Evolutionary conservation across 176 grass and related monocot species (phyloP).

Genomic region (Microstegium vimineum): DNA sequence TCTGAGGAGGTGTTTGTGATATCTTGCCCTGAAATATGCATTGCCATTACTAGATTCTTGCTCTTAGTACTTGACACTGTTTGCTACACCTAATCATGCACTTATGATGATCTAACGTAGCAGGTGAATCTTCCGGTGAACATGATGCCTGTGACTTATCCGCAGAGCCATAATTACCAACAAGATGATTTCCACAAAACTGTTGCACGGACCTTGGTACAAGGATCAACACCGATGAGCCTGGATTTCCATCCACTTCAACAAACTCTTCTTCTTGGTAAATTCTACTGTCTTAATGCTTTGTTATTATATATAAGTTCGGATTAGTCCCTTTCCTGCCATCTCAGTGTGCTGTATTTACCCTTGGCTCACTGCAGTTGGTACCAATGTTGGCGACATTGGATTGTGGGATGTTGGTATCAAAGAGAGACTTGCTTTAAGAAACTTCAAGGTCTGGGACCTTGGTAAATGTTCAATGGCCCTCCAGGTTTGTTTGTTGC

Average conservation of each 20-base stretch:
- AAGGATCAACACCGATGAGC: conserved; percentile 93
- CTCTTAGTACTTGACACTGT: not conserved
- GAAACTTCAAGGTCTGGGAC: conserved; percentile 98
- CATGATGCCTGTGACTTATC: conserved; percentile 72
- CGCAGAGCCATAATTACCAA: conserved; percentile 78
- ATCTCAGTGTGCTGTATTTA: conserved; percentile 23
- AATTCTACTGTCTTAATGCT: not conserved
- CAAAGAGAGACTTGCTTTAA: conserved; percentile 70
- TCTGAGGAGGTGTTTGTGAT: conserved; percentile 74
- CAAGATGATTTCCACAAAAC: conserved; percentile 92
- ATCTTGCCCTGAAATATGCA: conserved; percentile 9
- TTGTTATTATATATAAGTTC: conserved; percentile 24
- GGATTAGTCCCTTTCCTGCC: not conserved
- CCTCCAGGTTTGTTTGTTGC: conserved; percentile 73
- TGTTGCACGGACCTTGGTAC: conserved; percentile 63
- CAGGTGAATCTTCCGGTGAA: conserved; percentile 93
- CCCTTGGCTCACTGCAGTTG: conserved; percentile 53
- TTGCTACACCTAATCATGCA: conserved; percentile 3
- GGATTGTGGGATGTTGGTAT: conserved; percentile 98
- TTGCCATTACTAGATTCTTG: conserved; percentile 16
- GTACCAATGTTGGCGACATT: conserved; percentile 97
- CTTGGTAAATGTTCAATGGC: conserved; percentile 67
- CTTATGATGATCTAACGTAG: conserved; percentile 27
- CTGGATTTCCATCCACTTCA: conserved; percentile 99
- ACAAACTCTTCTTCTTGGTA: conserved; percentile 95